A percentile compares a stretch with the other conserved stretches of the same genome.
These are phyloP conservation scores for Chenopodium suecicum DNA, from an alignment of 148 eudicot genomes.

Conservation along the genomic window DNA sequence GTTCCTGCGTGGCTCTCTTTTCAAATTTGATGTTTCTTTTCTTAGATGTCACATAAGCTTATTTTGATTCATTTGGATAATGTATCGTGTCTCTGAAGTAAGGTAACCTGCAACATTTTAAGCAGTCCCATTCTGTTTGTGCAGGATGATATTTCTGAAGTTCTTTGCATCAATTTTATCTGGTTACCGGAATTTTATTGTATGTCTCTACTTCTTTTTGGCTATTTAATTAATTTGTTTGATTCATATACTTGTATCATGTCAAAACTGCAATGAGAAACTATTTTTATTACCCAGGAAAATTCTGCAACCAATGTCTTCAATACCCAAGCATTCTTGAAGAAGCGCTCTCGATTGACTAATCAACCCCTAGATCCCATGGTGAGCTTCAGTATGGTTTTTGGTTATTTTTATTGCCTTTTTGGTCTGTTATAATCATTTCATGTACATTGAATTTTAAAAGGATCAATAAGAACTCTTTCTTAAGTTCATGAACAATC, in stretches of 20 bases:
- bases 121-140: constrained; percentile 20
- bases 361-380: constrained; percentile 86
- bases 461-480: background rate
- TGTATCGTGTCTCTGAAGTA: background rate
- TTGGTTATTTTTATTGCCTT: background rate
- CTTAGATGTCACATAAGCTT: background rate
- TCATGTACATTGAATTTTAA: too few relatives aligned
- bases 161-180: constrained; percentile 92
- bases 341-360: constrained; percentile 89
- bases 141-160: constrained; percentile 91
- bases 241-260: background rate
- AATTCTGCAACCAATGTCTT: constrained; percentile 88
- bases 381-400: constrained; percentile 40
- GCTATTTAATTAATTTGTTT: background rate
- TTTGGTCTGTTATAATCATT: background rate
- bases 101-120: background rate
- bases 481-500: background rate
- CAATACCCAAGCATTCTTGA: constrained; percentile 91
- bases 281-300: constrained; percentile 50
- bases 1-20: background rate
- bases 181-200: constrained; percentile 96
- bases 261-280: background rate
- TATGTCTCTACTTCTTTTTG: constrained; percentile 38
- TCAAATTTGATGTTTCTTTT: background rate
- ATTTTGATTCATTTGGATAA: background rate